phyloP scores from a whole-genome alignment of 805 yeast species.

The Starmerella stellata region DNA sequence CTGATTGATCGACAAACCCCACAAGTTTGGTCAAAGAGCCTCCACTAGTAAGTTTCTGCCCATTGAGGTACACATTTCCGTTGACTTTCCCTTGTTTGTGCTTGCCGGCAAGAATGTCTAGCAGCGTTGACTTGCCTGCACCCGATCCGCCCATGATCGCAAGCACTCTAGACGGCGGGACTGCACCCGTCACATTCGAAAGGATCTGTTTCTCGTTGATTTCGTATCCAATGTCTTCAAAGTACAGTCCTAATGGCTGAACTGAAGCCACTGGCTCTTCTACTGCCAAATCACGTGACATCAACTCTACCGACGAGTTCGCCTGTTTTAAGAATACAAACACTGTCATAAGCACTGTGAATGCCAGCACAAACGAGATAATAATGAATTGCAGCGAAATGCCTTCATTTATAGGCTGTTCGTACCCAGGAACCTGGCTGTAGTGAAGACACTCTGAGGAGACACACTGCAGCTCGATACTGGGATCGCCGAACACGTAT shows the following conservation, averaged over 20 bases:
- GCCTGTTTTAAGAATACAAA: background rate
- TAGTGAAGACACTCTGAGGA: conserved; percentile 87
- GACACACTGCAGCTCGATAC: conserved; percentile 59
- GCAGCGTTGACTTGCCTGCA: conserved; percentile 87
- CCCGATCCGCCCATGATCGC: conserved; percentile 99
- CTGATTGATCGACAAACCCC: conserved; percentile 86
- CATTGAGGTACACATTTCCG: conserved; percentile 66
- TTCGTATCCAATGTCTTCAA: conserved; percentile 53
- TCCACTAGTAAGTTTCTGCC: conserved; percentile 22
- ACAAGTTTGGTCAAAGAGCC: conserved; percentile 34
- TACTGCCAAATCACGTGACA: conserved; percentile 5
- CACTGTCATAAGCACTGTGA: conserved; percentile 8
- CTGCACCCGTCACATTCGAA: conserved; percentile 51
- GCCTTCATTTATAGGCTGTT: conserved; percentile 35
- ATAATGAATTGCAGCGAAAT: conserved; percentile 15
- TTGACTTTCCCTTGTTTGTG: conserved; percentile 52
- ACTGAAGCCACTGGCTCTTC: conserved; percentile 10
- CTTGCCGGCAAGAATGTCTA: conserved; percentile 82
- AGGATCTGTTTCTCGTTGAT: conserved; percentile 37
- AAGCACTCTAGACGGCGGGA: conserved; percentile 69
- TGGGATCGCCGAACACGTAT: conserved; percentile 88
- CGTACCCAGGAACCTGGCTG: conserved; percentile 84
- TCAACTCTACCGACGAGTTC: background rate
- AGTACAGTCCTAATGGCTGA: conserved; percentile 52
- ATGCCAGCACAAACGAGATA: conserved; percentile 16